A percentile compares a stretch with the other conserved stretches of the same genome.
These are phyloP conservation scores for Thermothelomyces thermophilus DNA, from an alignment of 2,329 filamentous ascomycete species.

Conservation along the genomic window DNA sequence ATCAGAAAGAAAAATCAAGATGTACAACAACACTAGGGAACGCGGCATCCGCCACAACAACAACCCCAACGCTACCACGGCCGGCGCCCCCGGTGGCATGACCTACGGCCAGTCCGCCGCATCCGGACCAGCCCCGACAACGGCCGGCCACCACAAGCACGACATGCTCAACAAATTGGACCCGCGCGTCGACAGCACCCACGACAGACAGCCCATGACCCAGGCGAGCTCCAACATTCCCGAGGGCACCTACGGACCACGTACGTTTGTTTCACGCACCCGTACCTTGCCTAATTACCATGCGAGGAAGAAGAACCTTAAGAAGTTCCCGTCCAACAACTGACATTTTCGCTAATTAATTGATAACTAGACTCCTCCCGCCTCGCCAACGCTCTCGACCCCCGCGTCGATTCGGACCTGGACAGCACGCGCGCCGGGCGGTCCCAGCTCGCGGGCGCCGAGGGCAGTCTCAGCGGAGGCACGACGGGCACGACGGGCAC, in stretches of 20 bases:
- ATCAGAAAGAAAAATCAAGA: constrained; percentile 4
- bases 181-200: constrained; percentile 22
- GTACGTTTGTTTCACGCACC: background rate
- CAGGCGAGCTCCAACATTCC: background rate
- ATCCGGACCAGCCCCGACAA: constrained; percentile 24
- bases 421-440: background rate
- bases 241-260: constrained; percentile 20
- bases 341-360: too few species aligned
- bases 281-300: too few species aligned
- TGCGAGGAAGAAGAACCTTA: too few species aligned
- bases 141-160: constrained; percentile 24
- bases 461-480: background rate
- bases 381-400: constrained; percentile 20
- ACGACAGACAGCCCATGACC: constrained; percentile 16
- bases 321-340: too few species aligned
- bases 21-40: constrained; percentile 17
- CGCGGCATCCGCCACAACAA: constrained; percentile 16
- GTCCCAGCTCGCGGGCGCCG: background rate
- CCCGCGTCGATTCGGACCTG: constrained; percentile 18
- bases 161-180: constrained; percentile 26
- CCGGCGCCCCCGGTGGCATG: background rate
- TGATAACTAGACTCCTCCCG: background rate
- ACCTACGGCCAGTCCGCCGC: constrained; percentile 20
- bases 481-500: background rate
- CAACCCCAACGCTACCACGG: background rate